Base-by-base conservation (phyloP, 352 stramenopile genomes). In the Phytophthora sansomeana region DNA sequence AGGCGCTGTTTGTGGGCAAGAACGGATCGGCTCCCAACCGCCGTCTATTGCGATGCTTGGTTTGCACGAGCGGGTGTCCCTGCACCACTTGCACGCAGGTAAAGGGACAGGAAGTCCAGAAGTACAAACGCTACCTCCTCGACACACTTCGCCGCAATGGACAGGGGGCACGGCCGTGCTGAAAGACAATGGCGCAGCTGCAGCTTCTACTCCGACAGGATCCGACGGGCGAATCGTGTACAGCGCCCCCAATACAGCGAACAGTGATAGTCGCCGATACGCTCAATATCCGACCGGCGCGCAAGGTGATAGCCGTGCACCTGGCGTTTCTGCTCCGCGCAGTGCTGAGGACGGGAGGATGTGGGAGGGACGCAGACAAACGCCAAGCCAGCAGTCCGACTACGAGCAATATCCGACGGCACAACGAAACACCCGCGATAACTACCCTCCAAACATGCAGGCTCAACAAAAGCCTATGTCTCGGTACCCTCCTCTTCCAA, bases 1-100 rank as follows among this genome's bases (percentile, higher is more conserved):
- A 90, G 50, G 81, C 90, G 57, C 74, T 93, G 49, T 93, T 93
- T 61, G 80, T 85, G 1, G 81, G 81, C 9, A 87, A 81, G 55
- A 90, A 91, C 47, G 81, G 84, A 8, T 81, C 81, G 35, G 87
- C 76, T 8, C 78, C 82, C 8, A 92, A 81, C 57, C 84, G 78
- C n/a, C 79, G 74, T n/a, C 63, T 80, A 67, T 59, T 93, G 44
- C 75, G 80, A 3, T 93, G 85, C 49, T 73, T 81, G 13, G 68
- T 93, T 16, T 93, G 85, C 47, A 81, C 74, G 44, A 69, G 73
- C 4, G 75, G 74, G 30, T 93, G 85, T 62, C 75, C 77, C 24
- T 93, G 85, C 55, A 81, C 79, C 11, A 70, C 51, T n/a, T 93
- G 85, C 44, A 78, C 55, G 35, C 58, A 51, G 33, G 68, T 67